These are phyloP conservation scores for Iberis amara DNA, from an alignment of 441 rosid species.

Conservation along the genomic window DNA sequence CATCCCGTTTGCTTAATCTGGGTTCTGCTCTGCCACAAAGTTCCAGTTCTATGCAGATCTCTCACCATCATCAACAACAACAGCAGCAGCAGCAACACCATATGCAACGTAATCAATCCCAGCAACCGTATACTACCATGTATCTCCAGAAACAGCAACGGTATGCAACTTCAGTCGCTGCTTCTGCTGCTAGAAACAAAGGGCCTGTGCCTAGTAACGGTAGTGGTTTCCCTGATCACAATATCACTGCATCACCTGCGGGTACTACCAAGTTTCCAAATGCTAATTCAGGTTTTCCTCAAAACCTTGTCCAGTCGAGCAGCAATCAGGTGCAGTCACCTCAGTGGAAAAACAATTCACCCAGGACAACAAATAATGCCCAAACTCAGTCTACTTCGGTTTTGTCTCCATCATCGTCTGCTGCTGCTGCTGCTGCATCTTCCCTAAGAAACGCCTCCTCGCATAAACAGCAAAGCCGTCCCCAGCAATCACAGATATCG, in stretches of 20 bases:
- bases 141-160: conserved; percentile 72
- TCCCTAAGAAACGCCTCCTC: conserved; percentile 49
- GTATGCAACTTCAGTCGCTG: conserved; percentile 51
- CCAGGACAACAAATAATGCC: conserved; percentile 43
- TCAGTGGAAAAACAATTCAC: conserved; percentile 77
- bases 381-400: conserved; percentile 55
- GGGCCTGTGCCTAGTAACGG: conserved; percentile 54
- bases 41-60: conserved; percentile 42
- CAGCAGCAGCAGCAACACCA: conserved; percentile 43
- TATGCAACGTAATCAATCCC: conserved; percentile 39
- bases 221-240: conserved; percentile 61
- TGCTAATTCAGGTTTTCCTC: conserved; percentile 54
- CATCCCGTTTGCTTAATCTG: conserved; percentile 55
- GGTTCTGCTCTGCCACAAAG: conserved; percentile 50
- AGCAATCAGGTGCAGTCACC: conserved; percentile 59
- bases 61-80: conserved; percentile 50
- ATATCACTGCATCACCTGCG: conserved; percentile 44
- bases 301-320: conserved; percentile 64
- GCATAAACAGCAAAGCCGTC: conserved; percentile 71
- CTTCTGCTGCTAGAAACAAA: conserved; percentile 59
- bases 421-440: conserved; percentile 47
- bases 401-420: conserved; percentile 35
- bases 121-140: conserved; percentile 39
- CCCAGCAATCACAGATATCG: conserved; percentile 78
- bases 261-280: conserved; percentile 46